These are phyloP conservation scores for Cyclostephanos invisitatus DNA, from an alignment of 108 stramenopile genomes.

Conservation along the genomic window DNA sequence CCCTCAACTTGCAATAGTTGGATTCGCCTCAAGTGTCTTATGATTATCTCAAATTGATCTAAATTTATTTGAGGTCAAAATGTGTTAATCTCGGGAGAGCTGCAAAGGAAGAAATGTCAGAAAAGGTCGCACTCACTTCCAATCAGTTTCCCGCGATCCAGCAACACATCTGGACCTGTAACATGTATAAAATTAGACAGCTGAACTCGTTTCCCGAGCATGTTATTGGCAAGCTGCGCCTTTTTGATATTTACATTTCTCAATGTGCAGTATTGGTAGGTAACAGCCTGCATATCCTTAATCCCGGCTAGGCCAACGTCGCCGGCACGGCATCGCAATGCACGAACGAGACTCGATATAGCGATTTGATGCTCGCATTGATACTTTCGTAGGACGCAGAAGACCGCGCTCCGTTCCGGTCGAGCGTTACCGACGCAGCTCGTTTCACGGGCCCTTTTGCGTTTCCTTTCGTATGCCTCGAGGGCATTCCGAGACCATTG, in stretches of 20 bases:
- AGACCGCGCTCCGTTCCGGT: conserved; percentile 18
- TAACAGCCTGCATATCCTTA: conserved; percentile 86
- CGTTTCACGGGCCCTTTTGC: conserved; percentile 27
- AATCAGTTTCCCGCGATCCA: conserved; percentile 59
- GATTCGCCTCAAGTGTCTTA: conserved; percentile 61
- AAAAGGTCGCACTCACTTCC: conserved; percentile 45
- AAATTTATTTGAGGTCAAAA: neutral
- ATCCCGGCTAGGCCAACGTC: conserved; percentile 85
- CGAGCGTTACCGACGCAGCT: neutral
- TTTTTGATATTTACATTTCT: conserved; percentile 42
- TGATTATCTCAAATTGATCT: conserved; percentile 63
- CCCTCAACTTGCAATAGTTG: conserved; percentile 22
- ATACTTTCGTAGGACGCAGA: conserved; percentile 72
- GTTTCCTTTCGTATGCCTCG: conserved; percentile 39
- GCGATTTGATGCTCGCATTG: conserved; percentile 76
- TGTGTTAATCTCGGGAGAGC: too few species aligned
- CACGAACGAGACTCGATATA: conserved; percentile 46
- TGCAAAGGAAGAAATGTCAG: neutral
- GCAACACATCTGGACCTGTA: conserved; percentile 40
- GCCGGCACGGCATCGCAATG: conserved; percentile 60
- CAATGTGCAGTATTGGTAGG: conserved; percentile 83
- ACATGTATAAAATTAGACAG: conserved; percentile 17
- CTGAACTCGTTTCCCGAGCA: conserved; percentile 29
- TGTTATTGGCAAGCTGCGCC: conserved; percentile 34
- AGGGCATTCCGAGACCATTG: conserved; percentile 50